Conservation (phyloP, 1,284 basidiomycete genomes). For the Marasmius sp. region DNA sequence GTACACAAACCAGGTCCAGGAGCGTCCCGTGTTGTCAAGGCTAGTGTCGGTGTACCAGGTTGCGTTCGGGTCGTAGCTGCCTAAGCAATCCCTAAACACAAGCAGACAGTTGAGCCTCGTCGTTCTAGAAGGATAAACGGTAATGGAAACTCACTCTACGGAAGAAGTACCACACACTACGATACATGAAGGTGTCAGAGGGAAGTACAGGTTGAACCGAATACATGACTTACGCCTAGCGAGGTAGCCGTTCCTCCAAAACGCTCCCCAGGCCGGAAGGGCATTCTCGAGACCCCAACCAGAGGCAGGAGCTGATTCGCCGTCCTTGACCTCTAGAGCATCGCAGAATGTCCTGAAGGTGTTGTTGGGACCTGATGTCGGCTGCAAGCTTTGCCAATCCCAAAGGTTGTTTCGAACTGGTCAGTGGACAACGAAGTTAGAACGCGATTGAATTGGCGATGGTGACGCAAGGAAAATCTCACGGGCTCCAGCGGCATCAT, state of each 20-base stretch:
- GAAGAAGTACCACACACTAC: slow-evolving; percentile 44
- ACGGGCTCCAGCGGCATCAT: slow-evolving; percentile 56
- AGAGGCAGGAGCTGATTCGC: slow-evolving; percentile 46
- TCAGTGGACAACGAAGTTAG: not conserved
- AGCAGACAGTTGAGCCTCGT: not conserved
- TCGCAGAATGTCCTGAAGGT: slow-evolving; percentile 71
- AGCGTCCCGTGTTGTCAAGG: slow-evolving; percentile 51
- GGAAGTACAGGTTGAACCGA: not conserved
- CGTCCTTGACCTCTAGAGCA: slow-evolving; percentile 68
- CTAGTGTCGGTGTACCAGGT: slow-evolving; percentile 51
- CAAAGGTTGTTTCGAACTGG: slow-evolving; percentile 56
- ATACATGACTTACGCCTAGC: slow-evolving; percentile 32
- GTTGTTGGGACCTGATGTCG: slow-evolving; percentile 45
- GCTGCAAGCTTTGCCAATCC: slow-evolving; percentile 63
- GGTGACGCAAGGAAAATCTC: not conserved
- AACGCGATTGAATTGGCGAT: not conserved
- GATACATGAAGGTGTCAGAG: not conserved
- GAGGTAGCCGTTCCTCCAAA: slow-evolving; percentile 50
- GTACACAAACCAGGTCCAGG: slow-evolving; percentile 65
- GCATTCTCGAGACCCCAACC: slow-evolving; percentile 70
- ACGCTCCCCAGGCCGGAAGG: slow-evolving; percentile 60
- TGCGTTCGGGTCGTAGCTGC: slow-evolving; percentile 52
- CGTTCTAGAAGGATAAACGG: not conserved
- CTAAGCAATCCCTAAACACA: slow-evolving; percentile 49
- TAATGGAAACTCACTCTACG: slow-evolving; percentile 36